These are phyloP conservation scores for Tetrapisispora taiwanensis DNA, from an alignment of 805 yeast genomes.

Conservation along the genomic window DNA sequence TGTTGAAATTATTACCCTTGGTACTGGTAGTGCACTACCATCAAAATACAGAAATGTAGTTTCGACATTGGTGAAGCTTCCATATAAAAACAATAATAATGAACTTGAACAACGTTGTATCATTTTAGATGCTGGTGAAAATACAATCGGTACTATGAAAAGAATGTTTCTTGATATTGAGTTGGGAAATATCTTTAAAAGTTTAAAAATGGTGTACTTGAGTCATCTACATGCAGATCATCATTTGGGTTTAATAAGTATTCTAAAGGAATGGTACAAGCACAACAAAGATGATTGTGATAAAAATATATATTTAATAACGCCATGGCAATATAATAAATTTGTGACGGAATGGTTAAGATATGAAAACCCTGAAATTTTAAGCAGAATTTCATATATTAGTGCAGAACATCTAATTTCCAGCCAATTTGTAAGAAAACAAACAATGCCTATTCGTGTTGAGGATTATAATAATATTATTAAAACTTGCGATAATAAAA, in stretches of 20 bases:
- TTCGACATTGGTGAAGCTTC: slow-evolving; percentile 67
- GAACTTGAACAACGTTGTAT: slow-evolving; percentile 34
- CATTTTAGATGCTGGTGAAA: slow-evolving; percentile 92
- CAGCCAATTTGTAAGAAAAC: slow-evolving; percentile 28
- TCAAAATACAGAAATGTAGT: slow-evolving; percentile 77
- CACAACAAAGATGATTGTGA: slow-evolving; percentile 31
- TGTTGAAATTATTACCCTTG: slow-evolving; percentile 66
- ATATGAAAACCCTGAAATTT: slow-evolving; percentile 35
- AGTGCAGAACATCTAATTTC: slow-evolving; percentile 51
- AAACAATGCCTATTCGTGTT: slow-evolving; percentile 24
- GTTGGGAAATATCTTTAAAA: slow-evolving; percentile 38
- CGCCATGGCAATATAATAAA: slow-evolving; percentile 64
- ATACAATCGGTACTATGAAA: slow-evolving; percentile 62
- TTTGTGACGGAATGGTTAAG: slow-evolving; percentile 63
- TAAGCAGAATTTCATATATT: slow-evolving; percentile 39
- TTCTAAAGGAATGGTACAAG: slow-evolving; percentile 59
- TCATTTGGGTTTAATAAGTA: slow-evolving; percentile 70
- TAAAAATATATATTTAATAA: slow-evolving; percentile 44
- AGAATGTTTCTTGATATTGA: slow-evolving; percentile 49
- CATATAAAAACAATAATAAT: slow-evolving; percentile 33
- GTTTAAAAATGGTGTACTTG: slow-evolving; percentile 55
- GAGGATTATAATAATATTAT: slow-evolving; percentile 11
- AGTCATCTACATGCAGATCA: slow-evolving; percentile 97
- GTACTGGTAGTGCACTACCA: slow-evolving; percentile 91
- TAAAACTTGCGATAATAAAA: slow-evolving; percentile 6